Percentiles rank a stretch among this genome's conserved stretches.
phyloP scores from a whole-genome alignment of 768 basidiomycete genomes.

The Tylopilus vinaceipallidus region DNA sequence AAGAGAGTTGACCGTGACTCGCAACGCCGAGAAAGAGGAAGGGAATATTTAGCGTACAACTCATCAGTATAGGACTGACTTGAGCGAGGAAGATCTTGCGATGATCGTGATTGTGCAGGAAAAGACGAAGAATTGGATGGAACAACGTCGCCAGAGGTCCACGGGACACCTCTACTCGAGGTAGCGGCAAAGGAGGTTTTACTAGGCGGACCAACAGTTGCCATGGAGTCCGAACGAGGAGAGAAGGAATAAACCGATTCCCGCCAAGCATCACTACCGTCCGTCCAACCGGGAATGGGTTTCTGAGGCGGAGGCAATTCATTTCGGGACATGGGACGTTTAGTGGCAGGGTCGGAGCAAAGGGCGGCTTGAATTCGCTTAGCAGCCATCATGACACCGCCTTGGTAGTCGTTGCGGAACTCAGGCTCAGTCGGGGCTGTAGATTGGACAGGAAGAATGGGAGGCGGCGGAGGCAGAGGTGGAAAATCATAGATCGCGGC shows the following conservation, averaged over 20 bases:
- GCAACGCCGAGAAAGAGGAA: constrained; percentile 54
- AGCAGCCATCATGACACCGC: constrained; percentile 70
- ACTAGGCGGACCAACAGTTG: constrained; percentile 26
- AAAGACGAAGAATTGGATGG: constrained; percentile 26
- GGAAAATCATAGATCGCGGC: constrained; percentile 45
- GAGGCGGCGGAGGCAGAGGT: constrained; percentile 53
- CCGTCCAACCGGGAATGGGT: constrained; percentile 66
- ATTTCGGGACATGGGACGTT: constrained; percentile 35
- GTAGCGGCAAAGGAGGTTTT: constrained; percentile 49
- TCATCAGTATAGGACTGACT: constrained; percentile 41
- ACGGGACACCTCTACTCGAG: constrained; percentile 51
- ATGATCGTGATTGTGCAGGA: constrained; percentile 22
- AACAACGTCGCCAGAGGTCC: constrained; percentile 37
- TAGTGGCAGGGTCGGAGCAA: constrained; percentile 39
- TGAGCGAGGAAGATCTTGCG: constrained; percentile 25
- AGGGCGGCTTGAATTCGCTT: constrained; percentile 50
- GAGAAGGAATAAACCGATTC: constrained; percentile 56
- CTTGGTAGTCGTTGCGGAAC: constrained; percentile 44
- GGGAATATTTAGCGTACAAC: constrained; percentile 53
- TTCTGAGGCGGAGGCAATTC: constrained; percentile 36
- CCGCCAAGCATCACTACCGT: constrained; percentile 67
- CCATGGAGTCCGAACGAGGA: constrained; percentile 36
- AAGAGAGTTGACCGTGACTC: constrained; percentile 47
- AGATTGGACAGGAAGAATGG: constrained; percentile 31
- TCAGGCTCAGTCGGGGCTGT: constrained; percentile 26